A percentile compares a stretch with the other conserved stretches of the same genome.
Conservation (phyloP, 2,329 filamentous ascomycete species). For the Eutypa lata region DNA sequence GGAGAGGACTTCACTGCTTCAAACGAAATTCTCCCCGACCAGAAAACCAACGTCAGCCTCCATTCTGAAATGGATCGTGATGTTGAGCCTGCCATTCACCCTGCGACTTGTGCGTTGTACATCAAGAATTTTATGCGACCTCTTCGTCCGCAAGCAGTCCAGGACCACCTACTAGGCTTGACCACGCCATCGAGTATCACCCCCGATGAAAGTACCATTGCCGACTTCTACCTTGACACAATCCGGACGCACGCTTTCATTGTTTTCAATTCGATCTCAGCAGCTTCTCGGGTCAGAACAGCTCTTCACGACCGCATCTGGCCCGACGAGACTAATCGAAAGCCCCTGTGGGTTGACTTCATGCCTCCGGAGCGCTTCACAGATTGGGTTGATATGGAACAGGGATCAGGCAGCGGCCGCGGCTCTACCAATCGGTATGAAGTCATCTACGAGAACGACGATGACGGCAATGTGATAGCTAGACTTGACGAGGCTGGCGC, state of each 20-base stretch:
- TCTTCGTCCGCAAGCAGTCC: constrained; percentile 65
- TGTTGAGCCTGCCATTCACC: constrained; percentile 60
- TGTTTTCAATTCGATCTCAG: constrained; percentile 63
- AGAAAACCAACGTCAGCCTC: constrained; percentile 13
- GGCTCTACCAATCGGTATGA: constrained; percentile 60
- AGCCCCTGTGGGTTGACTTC: constrained; percentile 85
- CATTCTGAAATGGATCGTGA: constrained; percentile 26
- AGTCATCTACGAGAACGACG: constrained; percentile 62
- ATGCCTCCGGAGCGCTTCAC: constrained; percentile 71
- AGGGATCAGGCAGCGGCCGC: constrained; percentile 41
- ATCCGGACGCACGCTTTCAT: constrained; percentile 88
- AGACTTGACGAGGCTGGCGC: constrained; percentile 48
- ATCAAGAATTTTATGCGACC: constrained; percentile 90
- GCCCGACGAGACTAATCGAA: constrained; percentile 83
- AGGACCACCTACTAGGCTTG: constrained; percentile 65
- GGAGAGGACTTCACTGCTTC: constrained; percentile 8
- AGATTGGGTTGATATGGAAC: constrained; percentile 72
- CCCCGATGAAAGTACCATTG: constrained; percentile 54
- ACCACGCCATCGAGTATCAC: constrained; percentile 56
- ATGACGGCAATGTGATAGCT: constrained; percentile 53
- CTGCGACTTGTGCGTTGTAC: constrained; percentile 75
- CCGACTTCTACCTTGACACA: constrained; percentile 74
- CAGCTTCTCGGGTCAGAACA: constrained; percentile 73
- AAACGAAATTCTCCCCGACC: constrained; percentile 16
- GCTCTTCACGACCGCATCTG: constrained; percentile 76